Base-by-base conservation (phyloP, 164 flowering plant genomes). In the Kingdonia uniflora region DNA sequence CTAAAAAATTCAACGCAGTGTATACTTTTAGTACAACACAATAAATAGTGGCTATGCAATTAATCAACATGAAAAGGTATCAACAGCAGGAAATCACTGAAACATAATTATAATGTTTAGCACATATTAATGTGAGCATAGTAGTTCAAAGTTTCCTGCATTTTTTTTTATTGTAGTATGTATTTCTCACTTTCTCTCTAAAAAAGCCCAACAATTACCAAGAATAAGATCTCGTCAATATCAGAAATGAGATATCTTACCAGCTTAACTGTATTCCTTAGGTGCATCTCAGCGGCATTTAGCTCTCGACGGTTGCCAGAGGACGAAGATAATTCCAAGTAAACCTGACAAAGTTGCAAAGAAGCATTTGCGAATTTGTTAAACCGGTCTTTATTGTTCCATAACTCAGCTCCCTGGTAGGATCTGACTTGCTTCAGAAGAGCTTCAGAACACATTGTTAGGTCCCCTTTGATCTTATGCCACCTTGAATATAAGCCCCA, bases 401-500 rank as follows among this genome's bases (percentile, higher is more conserved):
- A 87, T 56, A 85, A 50, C 49, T 85, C 96, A 65, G 94, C 76
- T 57, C 98, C 96, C 84, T 85, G 95, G 64, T 78, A 84, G 35
- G 95, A 74, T 68, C 99, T 76, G 64, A 88, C 89, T 75, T 92
- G 97, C 82, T 88, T 88, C 42, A 84, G 54, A 40, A 86, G 79
- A 49, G 97, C 99, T 65, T 92, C 96, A 10, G 92, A 77, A 54
- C 95, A 84, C 95, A 88, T 84, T 21, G 63, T 52, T 6, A 84
- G 74, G 63, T 92, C 95, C 29, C 97, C 95, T 67, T 76, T 84
- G n/a, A 82, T 58, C 73, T 69, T 84, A 63, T 78, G 84, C 97
- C 96, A 92, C 68, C 88, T 76, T 45, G 95, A 96, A 84, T 82
- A 88, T 49, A 92, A 65, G 53, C 98, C 97, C 96, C 95, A 92